Evolutionary conservation across 2,329 filamentous ascomycete genomes (phyloP), one percentile per base, ranked within the genome.

Genomic region (Sporothrix dimorphospora): DNA sequence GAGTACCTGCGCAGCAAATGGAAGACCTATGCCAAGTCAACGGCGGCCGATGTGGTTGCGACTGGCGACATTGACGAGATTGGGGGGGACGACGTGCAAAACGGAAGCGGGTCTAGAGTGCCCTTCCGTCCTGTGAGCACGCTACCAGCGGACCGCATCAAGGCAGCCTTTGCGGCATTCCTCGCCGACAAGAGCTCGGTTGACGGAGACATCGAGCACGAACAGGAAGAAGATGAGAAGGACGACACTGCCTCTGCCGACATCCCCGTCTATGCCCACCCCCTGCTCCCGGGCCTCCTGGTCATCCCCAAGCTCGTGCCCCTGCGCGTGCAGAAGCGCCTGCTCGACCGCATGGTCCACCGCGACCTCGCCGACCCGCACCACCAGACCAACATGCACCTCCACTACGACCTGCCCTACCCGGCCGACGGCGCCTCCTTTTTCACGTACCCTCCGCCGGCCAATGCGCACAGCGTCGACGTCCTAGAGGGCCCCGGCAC

Each of bases 331-430:
- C 96, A 99, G 79, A 83, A 85, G 73, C 82, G 84, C 49, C 85
- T 98, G 2, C 85, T 98, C 5, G 88, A 89, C 59, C 89, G 88
- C 71, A 86, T 97, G 74, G 84, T 98, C 40, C 80, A 82, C 75
- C 77, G 83, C 59, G 91, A 95, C 79, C 86, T 96, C 16, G 89
- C 89, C 73, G 86, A 92, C 75, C 88, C 90, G 3, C 79, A 83
- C 4, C 94, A 98, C 79, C 88, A 92, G 78, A 98, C 94, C 69
- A 99, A 98, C 80, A 84, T 98, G 71, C 80, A 82, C 55, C 79
- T 79, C 3, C 80, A 81, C 74, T 81, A 78, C 74, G 63, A 79
- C 49, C 74, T 81, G 51, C 80, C 80, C 21, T 81, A 81, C 45
- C 79, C 78, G 0, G 47, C 27, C 40, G 30, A 73, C 67, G 68